phyloP scores from a whole-genome alignment of 768 basidiomycete species.

The Arthromyces matolae region DNA sequence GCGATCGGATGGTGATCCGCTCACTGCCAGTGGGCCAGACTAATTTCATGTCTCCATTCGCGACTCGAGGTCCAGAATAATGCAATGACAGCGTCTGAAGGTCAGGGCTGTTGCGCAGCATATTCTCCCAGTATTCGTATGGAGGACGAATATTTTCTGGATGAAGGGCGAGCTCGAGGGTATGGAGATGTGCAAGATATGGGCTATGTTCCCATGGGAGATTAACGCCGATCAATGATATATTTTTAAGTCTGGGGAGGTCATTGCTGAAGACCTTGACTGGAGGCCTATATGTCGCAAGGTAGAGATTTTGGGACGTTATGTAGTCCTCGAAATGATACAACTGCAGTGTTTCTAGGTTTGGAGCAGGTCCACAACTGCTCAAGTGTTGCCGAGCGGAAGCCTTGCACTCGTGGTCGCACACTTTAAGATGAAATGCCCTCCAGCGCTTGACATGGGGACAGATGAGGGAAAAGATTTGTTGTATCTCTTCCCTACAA shows the following conservation, averaged over 20 bases:
- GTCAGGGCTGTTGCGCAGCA: constrained; percentile 47
- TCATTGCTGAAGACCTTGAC: constrained; percentile 53
- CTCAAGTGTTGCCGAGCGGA: constrained; percentile 48
- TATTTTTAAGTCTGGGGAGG: constrained; percentile 48
- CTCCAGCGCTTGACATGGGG: constrained; percentile 53
- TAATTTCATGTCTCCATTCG: constrained; percentile 31
- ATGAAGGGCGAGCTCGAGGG: constrained; percentile 59
- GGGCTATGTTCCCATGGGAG: constrained; percentile 52
- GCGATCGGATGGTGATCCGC: constrained; percentile 31
- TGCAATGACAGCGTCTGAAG: constrained; percentile 48
- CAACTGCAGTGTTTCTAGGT: constrained; percentile 55
- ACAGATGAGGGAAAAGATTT: constrained; percentile 40
- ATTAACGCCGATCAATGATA: constrained; percentile 64
- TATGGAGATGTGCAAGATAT: constrained; percentile 45
- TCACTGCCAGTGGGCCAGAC: constrained; percentile 33
- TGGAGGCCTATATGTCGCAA: constrained; percentile 55
- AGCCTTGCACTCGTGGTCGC: constrained; percentile 56
- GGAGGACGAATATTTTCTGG: constrained; percentile 54
- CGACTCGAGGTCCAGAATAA: constrained; percentile 52
- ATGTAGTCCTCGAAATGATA: constrained; percentile 63
- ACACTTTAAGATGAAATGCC: constrained; percentile 57
- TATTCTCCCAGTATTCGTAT: constrained; percentile 49
- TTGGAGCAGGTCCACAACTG: constrained; percentile 50
- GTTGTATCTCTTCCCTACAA: constrained; percentile 45
- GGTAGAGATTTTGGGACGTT: constrained; percentile 45